phyloP scores from a whole-genome alignment of 805 yeast genomes.

The Metschnikowia baotianmanensis region DNA sequence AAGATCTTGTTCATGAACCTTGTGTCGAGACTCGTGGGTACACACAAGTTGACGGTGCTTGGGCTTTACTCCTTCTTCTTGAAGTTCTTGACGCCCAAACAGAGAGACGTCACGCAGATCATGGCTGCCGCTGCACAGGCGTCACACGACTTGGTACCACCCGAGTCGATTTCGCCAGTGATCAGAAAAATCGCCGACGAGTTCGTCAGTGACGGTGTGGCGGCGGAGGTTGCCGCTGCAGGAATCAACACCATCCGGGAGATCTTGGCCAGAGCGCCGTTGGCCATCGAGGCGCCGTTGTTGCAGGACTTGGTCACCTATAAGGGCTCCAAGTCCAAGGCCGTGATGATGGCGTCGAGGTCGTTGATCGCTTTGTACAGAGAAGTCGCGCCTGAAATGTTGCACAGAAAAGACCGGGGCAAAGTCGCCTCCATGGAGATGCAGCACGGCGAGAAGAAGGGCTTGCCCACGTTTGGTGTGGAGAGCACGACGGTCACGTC shows the following conservation, averaged over 20 bases:
- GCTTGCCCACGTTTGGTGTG: slow-evolving; percentile 65
- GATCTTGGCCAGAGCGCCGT: slow-evolving; percentile 87
- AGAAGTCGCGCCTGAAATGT: slow-evolving; percentile 96
- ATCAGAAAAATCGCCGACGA: slow-evolving; percentile 94
- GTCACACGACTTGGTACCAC: slow-evolving; percentile 95
- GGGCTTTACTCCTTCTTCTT: slow-evolving; percentile 88
- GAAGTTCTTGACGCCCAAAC: slow-evolving; percentile 92
- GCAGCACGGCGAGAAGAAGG: slow-evolving; percentile 52
- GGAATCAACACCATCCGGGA: slow-evolving; percentile 96
- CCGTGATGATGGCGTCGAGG: slow-evolving; percentile 93
- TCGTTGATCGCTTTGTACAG: slow-evolving; percentile 82
- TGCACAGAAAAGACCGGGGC: slow-evolving; percentile 87
- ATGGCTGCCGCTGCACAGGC: slow-evolving; percentile 98
- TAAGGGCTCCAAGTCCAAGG: slow-evolving; percentile 89
- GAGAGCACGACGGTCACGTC: slow-evolving; percentile 62
- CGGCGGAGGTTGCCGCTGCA: slow-evolving; percentile 96
- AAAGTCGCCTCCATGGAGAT: slow-evolving; percentile 86
- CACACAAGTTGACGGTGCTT: slow-evolving; percentile 86
- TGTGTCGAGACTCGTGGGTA: slow-evolving; percentile 85
- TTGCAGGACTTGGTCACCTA: slow-evolving; percentile 88
- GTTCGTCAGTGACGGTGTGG: slow-evolving; percentile 97
- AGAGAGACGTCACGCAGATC: slow-evolving; percentile 88
- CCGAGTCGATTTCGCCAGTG: slow-evolving; percentile 78
- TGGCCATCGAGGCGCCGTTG: slow-evolving; percentile 85
- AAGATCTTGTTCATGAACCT: slow-evolving; percentile 85